phyloP scores from a whole-genome alignment of 495 filamentous ascomycete species.

The Aspergillus avenaceus region DNA sequence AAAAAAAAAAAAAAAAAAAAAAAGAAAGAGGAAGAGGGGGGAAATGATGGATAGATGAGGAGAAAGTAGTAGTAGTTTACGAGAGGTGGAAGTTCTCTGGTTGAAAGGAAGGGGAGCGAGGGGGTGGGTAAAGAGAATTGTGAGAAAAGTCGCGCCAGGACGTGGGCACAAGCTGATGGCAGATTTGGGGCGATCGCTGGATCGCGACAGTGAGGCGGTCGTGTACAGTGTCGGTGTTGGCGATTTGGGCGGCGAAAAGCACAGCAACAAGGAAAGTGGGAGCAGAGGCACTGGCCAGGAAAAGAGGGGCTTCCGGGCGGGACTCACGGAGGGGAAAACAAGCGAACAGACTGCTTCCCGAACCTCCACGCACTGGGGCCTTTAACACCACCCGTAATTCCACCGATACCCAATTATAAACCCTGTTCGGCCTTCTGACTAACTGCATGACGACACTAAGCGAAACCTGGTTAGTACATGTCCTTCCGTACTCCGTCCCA shows the following conservation, averaged over 20 bases:
- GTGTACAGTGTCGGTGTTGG: constrained; percentile 17
- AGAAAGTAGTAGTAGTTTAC: constrained; percentile 25
- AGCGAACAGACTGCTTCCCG: constrained; percentile 4
- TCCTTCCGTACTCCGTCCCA: constrained; percentile 13
- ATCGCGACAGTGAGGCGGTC: constrained; percentile 29
- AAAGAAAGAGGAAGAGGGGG: constrained; percentile 26
- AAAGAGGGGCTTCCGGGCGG: constrained; percentile 19
- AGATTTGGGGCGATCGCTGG: constrained; percentile 22
- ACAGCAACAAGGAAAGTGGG: constrained; percentile 14
- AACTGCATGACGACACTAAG: constrained; percentile 13
- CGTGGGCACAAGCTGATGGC: constrained; percentile 18
- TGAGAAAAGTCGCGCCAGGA: constrained; percentile 13
- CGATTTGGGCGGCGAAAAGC: constrained; percentile 12
- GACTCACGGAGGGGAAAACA: constrained; percentile 19
- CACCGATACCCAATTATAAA: constrained; percentile 6
- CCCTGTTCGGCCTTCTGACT: constrained; percentile 14
- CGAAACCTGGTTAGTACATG: constrained; percentile 7
- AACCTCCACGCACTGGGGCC: constrained; percentile 12
- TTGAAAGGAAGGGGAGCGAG: constrained; percentile 19
- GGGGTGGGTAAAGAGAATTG: constrained; percentile 11
- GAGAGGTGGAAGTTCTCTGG: constrained; percentile 24
- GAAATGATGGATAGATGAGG: constrained; percentile 22
- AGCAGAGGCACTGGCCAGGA: constrained; percentile 3
- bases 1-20: constrained; percentile 18
- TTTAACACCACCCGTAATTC: constrained; percentile 7